Percentiles rank a stretch among this genome's conserved stretches.
phyloP scores from a whole-genome alignment of 441 rosid species.

The Eruca vesicaria region DNA sequence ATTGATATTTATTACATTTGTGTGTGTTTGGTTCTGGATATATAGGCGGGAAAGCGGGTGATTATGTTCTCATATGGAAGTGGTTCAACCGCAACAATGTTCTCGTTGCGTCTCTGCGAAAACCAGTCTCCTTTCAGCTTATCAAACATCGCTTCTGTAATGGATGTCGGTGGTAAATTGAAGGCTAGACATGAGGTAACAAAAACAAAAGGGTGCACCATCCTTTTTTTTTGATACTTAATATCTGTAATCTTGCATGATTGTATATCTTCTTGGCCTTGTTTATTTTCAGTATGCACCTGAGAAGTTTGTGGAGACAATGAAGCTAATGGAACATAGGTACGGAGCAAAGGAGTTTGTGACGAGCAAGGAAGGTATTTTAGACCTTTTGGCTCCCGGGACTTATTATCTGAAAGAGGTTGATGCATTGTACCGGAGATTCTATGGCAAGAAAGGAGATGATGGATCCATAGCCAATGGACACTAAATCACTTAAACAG shows the following conservation, averaged over 20 bases:
- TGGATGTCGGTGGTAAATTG: conserved; percentile 74
- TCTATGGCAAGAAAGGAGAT: conserved; percentile 66
- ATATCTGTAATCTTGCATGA: background rate
- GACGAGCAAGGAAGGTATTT: conserved; percentile 74
- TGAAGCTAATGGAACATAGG: conserved; percentile 97
- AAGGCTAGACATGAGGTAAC: conserved; percentile 82
- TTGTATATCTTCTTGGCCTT: background rate
- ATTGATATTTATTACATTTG: background rate
- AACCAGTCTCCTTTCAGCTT: conserved; percentile 72
- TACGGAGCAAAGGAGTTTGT: conserved; percentile 91
- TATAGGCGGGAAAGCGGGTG: conserved; percentile 77
- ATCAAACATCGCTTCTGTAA: conserved; percentile 69
- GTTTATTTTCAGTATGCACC: conserved; percentile 63
- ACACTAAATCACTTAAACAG: conserved; percentile 36
- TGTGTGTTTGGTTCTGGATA: conserved; percentile 3
- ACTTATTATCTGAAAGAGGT: conserved; percentile 92
- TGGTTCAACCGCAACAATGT: conserved; percentile 88
- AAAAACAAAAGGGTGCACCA: background rate
- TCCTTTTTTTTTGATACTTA: background rate
- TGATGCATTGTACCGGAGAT: conserved; percentile 86
- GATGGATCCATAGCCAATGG: conserved; percentile 72
- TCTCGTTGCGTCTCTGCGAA: conserved; percentile 66
- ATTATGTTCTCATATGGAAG: conserved; percentile 95
- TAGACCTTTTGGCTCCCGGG: conserved; percentile 76
- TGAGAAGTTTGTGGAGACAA: conserved; percentile 76